A percentile compares a stretch with the other conserved stretches of the same genome.
Conservation (phyloP, 257 asterid species). For the Fraxinus excelsior region DNA sequence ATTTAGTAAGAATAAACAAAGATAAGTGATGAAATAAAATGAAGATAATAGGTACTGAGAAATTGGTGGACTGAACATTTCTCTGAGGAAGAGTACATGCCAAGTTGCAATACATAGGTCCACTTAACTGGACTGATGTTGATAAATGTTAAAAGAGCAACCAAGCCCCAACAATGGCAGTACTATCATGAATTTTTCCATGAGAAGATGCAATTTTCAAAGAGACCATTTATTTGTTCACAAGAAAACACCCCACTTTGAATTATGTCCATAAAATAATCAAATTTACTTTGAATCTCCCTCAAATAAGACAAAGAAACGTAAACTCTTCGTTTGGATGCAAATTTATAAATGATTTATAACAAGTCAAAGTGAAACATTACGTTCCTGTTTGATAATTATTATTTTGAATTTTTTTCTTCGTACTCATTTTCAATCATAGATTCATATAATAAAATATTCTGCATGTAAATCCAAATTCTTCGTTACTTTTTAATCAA, state of each 20-base stretch:
- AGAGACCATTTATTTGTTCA: neutral
- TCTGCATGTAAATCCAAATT: too few species aligned
- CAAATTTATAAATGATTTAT: too few species aligned
- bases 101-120: conserved; percentile 27
- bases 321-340: too few species aligned
- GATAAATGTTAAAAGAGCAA: neutral
- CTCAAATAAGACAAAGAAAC: conserved; percentile 2
- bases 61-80: conserved; percentile 1
- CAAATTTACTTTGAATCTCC: neutral
- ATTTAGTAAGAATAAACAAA: too few species aligned
- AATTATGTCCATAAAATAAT: neutral
- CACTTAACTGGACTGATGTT: conserved; percentile 20
- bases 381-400: too few species aligned
- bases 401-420: too few species aligned
- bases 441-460: too few species aligned
- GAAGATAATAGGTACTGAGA: too few species aligned
- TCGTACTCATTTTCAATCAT: too few species aligned
- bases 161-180: conserved; percentile 4
- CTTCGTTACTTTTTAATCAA: too few species aligned
- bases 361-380: too few species aligned
- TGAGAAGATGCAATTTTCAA: conserved; percentile 8
- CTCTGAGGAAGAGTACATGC: conserved; percentile 20
- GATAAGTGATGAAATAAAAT: neutral
- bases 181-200: neutral
- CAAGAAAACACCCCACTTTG: neutral